Evolutionary conservation across 768 basidiomycete species (phyloP), one percentile per base, ranked within the genome.

Genomic region (Phallus indusiatus): DNA sequence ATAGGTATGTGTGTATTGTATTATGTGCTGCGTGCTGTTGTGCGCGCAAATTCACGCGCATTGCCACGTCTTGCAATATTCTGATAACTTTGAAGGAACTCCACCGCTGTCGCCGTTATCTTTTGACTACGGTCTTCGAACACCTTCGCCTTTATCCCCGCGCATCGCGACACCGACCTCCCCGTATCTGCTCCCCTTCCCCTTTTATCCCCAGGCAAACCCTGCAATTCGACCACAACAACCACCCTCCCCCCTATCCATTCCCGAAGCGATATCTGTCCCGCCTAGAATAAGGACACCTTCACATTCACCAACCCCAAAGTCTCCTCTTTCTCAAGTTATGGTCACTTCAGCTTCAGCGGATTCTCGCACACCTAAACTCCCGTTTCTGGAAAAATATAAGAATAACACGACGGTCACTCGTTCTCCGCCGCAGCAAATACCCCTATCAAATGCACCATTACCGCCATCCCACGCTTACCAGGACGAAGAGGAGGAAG

Each of bases 351-450:
- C 49, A 36, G 65, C 68, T 10, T 63, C 65, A 48, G 59, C 67
- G 4, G 62, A 55, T 22, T 21, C 61, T 49, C 65, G 68, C 47
- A 67, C 67, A 5, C 67, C 75, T 7, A 70, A 74, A 5, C 70
- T 84, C 61, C 79, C 81, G 9, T 80, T 86, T 67, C 78, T 85
- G 62, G 82, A 84, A 58, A 79, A 79, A 63, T 74, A 78, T 65
- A 79, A 77, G 68, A 60, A 69, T 66, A 61, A 67, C 53, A 61
- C 67, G 47, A 61, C 67, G 18, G 58, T 62, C 55, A 61, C 21
- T 9, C 57, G 50, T 5, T 34, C 48, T 14, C 28, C 16, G 11
- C 50, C 57, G 18, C 11, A n/a, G 6, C 8, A 36, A 61, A 4
- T 65, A 69, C 6, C 56, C 1, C 49, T 33, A 35, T 34, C n/a